Evolutionary conservation across 176 grass and related monocot species (phyloP).

Genomic region (Musa schizocarpa): DNA sequence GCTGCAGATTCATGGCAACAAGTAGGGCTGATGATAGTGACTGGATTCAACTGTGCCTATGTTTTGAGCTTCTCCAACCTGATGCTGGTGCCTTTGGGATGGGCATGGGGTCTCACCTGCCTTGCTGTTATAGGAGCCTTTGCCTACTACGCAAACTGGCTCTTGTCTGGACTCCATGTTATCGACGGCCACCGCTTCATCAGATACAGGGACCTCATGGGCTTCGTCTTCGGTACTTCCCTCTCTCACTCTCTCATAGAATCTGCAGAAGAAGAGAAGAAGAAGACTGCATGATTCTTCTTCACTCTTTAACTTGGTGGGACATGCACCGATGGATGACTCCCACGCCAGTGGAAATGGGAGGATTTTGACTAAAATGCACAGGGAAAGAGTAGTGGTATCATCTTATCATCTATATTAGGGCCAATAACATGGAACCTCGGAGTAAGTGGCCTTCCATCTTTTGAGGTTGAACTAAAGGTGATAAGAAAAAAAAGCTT

Average conservation of each 20-base stretch:
- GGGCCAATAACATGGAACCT: too few species aligned
- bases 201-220: slow-evolving; percentile 87
- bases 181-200: slow-evolving; percentile 60
- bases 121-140: slow-evolving; percentile 41
- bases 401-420: too few species aligned
- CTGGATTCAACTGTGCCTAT: slow-evolving; percentile 86
- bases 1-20: slow-evolving; percentile 57
- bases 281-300: too few species aligned
- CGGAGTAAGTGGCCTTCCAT: too few species aligned
- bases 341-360: too few species aligned
- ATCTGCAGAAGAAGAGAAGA: background rate
- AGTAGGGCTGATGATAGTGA: slow-evolving; percentile 60
- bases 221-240: slow-evolving; percentile 45
- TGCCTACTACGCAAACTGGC: slow-evolving; percentile 68
- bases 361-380: too few species aligned
- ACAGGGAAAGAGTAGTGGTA: too few species aligned
- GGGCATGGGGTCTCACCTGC: slow-evolving; percentile 58
- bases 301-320: background rate
- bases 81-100: slow-evolving; percentile 66
- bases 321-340: background rate
- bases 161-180: slow-evolving; percentile 60
- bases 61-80: slow-evolving; percentile 91
- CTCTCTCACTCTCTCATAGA: background rate
- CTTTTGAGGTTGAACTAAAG: too few species aligned
- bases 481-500: too few species aligned